Percentiles rank a stretch among this genome's conserved stretches.
Evolutionary conservation across 208 protist species (phyloP).

Genomic region (Trypanosoma lewisi): DNA sequence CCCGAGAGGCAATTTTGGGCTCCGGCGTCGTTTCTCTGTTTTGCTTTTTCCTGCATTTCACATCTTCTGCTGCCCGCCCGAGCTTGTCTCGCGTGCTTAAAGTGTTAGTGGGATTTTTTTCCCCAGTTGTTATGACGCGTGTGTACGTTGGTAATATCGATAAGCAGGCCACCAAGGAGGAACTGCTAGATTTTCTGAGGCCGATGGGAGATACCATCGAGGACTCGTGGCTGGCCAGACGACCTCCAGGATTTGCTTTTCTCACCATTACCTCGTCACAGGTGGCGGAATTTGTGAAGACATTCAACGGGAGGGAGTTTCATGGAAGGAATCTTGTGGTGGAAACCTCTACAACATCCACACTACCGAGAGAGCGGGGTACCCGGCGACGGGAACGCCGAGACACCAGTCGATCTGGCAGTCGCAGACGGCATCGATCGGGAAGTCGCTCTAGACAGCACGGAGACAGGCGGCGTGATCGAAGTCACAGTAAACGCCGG

Average conservation of each 20-base stretch:
- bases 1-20: no score
- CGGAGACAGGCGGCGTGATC: slow-evolving; percentile 14
- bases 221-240: slow-evolving; percentile 26
- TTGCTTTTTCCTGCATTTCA: no score
- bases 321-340: slow-evolving; percentile 24
- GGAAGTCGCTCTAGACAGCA: slow-evolving; percentile 14
- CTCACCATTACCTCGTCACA: slow-evolving; percentile 22
- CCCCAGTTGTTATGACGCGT: slow-evolving; percentile 14
- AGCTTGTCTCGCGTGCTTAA: background rate
- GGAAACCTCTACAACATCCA: slow-evolving; percentile 21
- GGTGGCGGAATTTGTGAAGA: slow-evolving; percentile 21
- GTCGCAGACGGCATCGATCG: slow-evolving; percentile 13
- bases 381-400: slow-evolving; percentile 12
- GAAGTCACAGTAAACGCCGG: slow-evolving; percentile 17
- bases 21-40: no score
- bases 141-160: slow-evolving; percentile 33
- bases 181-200: slow-evolving; percentile 28
- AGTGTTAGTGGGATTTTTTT: background rate
- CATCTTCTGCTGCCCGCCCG: no score
- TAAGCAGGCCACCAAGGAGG: slow-evolving; percentile 28
- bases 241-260: slow-evolving; percentile 28
- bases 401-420: slow-evolving; percentile 1
- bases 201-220: slow-evolving; percentile 28
- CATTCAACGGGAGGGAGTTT: slow-evolving; percentile 29
- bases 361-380: slow-evolving; percentile 6